Base-by-base conservation (phyloP, 257 asterid species). In the Nyctanthes arbortristis region DNA sequence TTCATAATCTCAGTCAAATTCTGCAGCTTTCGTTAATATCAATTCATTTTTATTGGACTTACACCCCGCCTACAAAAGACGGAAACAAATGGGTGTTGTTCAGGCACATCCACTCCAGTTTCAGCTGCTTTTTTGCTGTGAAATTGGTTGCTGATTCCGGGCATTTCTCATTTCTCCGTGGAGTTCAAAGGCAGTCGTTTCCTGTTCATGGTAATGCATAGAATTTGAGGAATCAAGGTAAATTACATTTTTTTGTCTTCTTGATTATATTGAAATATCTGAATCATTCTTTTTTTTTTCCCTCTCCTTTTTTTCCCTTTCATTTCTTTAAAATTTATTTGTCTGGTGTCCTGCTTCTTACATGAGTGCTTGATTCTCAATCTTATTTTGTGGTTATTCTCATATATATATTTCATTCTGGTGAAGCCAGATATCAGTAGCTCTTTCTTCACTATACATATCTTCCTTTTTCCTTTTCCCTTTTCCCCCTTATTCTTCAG, bases 151-250 rank as follows among this genome's bases (percentile, higher is more conserved):
- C 11, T 61, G 5, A 2, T 49, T 49, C 24, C 10, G 30, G 40
- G 39, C 63, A 43, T 61, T 34, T 66, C 39, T 62, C 34, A 69
- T n/a, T n/a, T n/a, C n/a, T n/a, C n/a, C n/a, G 13, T 20, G 29
- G 65, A 34, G 16, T 52, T 18, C n/a, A 6, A 24, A 36, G 45
- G 7, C 49, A 22, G 52, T 57, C 28, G 12, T 58, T 62, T 54
- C 61, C 63, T 59, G 60, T 66, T 69, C 34, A n/a, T 71, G 63
- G 73, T 65, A 78, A 84, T 77, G 80, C 59, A 58, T 64, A 55
- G 67, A 58, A 63, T 72, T 65, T 64, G 63, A 52, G 58, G 67
- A 60, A 20, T 52, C 64, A 67, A 80, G 86, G 84, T 84, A 36
- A 52, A 22, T 52, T 22, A 8, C 24, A 8, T 24, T 25, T 39